A percentile compares a stretch with the other conserved stretches of the same genome.
phyloP scores from a whole-genome alignment of 2,329 filamentous ascomycete genomes.

The Pestalotiopsis sp. region DNA sequence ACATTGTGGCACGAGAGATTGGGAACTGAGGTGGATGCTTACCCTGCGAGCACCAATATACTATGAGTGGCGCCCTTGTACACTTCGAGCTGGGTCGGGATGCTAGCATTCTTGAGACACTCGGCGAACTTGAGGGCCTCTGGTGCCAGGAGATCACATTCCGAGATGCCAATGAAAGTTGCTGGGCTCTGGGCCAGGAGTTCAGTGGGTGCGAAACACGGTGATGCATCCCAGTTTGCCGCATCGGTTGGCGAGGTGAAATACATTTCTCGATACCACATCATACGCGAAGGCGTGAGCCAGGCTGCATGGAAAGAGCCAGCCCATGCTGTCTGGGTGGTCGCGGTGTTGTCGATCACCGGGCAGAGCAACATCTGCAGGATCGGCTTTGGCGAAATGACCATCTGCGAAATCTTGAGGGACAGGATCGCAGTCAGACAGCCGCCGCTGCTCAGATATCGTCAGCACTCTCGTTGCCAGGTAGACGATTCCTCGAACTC shows the following conservation, averaged over 20 bases:
- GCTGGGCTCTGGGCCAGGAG: slow-evolving; percentile 30
- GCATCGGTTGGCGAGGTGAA: slow-evolving; percentile 28
- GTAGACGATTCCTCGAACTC: neutral
- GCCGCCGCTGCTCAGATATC: slow-evolving; percentile 18
- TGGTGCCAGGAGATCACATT: slow-evolving; percentile 35
- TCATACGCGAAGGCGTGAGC: slow-evolving; percentile 36
- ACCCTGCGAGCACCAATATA: slow-evolving; percentile 16
- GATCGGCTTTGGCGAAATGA: slow-evolving; percentile 5
- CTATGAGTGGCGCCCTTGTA: slow-evolving; percentile 17
- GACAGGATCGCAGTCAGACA: slow-evolving; percentile 22
- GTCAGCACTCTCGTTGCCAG: neutral
- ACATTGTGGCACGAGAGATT: neutral
- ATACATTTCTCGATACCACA: slow-evolving; percentile 40
- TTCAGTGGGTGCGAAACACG: slow-evolving; percentile 20
- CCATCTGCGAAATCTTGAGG: slow-evolving; percentile 22
- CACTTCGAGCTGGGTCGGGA: slow-evolving; percentile 10
- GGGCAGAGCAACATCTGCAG: slow-evolving; percentile 30
- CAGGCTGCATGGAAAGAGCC: slow-evolving; percentile 29
- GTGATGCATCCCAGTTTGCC: slow-evolving; percentile 34
- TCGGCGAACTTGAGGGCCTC: slow-evolving; percentile 33
- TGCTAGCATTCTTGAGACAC: slow-evolving; percentile 23
- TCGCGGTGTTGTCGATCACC: slow-evolving; percentile 39
- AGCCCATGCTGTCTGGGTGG: slow-evolving; percentile 21
- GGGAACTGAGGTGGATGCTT: neutral
- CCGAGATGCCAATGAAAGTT: slow-evolving; percentile 35